Base-by-base conservation (phyloP, 2,329 filamentous ascomycete genomes). In the Colletotrichum cuscutae region DNA sequence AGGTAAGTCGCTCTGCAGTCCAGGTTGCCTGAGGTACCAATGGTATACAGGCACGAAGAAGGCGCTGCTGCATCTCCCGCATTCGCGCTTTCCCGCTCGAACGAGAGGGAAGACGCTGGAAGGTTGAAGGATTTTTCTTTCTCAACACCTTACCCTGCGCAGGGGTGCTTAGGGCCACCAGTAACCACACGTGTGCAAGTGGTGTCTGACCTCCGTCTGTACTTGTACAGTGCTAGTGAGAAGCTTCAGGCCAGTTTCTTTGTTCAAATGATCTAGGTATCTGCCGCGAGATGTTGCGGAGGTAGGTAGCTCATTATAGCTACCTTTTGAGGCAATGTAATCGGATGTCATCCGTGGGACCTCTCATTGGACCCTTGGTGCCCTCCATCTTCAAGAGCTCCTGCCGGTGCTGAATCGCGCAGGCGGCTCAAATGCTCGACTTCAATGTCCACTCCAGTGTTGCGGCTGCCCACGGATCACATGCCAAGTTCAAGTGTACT, bases 41-140 rank as follows among this genome's bases (percentile, higher is more conserved):
- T 30, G 28, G 42, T 32, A 63, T n/a, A 63, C 13, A 49, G 28
- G 46, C 46, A 63, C 13, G 46, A 49, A 49, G 42, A 49, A 8
- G 42, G 19, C 42, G 42, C 42, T 22, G 42, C 42, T 49, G 42
- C 42, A 49, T 63, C 61, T 54, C 46, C 24, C 30, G 46, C 22
- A 53, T 32, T 49, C 19, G 42, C 42, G 42, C 19, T 49, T 46
- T 63, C n/a, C 28, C 60, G 60, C 28, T 53, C 49, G 61, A 64
- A 54, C 19, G 26, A 13, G 28, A 46, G 52, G 26, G 70, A 72
- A 72, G 53, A 72, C 32, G 65, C 65, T 72, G 70, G 70, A 72
- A 72, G 32, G 28, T 54, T 69, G 59, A 72, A 69, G 59, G 59
- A 63, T 53, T 69, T 69, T 69, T 42, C 24, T 24, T 30, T 35